Evolutionary conservation across 257 asterid genomes (phyloP).

Genomic region (Penstemon eatonii): DNA sequence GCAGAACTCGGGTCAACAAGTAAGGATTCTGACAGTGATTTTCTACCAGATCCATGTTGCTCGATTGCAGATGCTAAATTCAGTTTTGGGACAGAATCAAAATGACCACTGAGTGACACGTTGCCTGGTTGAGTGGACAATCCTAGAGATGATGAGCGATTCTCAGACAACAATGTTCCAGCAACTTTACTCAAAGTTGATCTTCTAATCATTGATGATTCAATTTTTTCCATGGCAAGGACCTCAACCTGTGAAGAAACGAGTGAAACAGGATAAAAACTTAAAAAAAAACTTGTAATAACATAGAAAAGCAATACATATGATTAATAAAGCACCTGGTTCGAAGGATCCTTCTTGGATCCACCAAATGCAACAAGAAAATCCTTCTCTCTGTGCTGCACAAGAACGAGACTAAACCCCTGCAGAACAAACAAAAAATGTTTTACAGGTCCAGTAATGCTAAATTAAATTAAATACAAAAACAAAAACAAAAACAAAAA

Average conservation of each 20-base stretch:
- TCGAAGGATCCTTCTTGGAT: slow-evolving; percentile 84
- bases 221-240: slow-evolving; percentile 78
- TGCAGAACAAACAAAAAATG: slow-evolving; percentile 37
- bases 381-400: slow-evolving; percentile 90
- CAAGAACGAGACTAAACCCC: slow-evolving; percentile 96
- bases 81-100: slow-evolving; percentile 61
- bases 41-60: slow-evolving; percentile 93
- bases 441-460: slow-evolving; percentile 1
- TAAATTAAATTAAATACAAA: too few relatives aligned
- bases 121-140: slow-evolving; percentile 54
- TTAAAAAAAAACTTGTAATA: background rate
- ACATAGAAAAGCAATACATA: slow-evolving; percentile 20
- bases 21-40: slow-evolving; percentile 86
- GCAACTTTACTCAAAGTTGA: slow-evolving; percentile 86
- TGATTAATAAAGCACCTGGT: slow-evolving; percentile 58
- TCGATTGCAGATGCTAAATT: slow-evolving; percentile 77
- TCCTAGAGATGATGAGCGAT: slow-evolving; percentile 38
- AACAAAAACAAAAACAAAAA: too few relatives aligned
- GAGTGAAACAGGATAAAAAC: slow-evolving; percentile 20
- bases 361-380: slow-evolving; percentile 98
- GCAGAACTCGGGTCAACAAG: slow-evolving; percentile 60
- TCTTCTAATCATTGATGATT: slow-evolving; percentile 62
- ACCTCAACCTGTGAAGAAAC: slow-evolving; percentile 71
- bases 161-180: slow-evolving; percentile 66
- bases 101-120: slow-evolving; percentile 46